These are phyloP conservation scores for Ceratocystis ficicola DNA, from an alignment of 2,329 filamentous ascomycete genomes.

Conservation along the genomic window DNA sequence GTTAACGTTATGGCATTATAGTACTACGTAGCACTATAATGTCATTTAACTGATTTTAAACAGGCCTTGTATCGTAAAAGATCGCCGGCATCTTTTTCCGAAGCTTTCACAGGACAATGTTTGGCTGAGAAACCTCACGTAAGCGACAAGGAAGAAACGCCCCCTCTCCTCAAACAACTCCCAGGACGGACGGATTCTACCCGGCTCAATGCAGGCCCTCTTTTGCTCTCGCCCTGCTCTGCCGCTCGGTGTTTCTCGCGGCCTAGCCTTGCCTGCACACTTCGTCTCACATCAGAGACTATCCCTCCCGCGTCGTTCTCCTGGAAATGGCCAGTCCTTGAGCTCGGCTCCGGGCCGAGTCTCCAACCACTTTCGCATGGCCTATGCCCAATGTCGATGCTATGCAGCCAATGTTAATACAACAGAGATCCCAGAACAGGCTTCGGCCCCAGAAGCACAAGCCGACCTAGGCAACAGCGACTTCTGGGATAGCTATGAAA, in stretches of 20 bases:
- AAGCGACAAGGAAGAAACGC: neutral
- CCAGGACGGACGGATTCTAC: too few relatives aligned
- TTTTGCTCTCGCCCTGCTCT: neutral
- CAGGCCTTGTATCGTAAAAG: too few relatives aligned
- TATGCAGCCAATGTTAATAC: neutral
- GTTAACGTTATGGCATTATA: too few relatives aligned
- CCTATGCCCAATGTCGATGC: constrained; percentile 2
- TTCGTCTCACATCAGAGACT: neutral
- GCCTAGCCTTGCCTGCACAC: constrained; percentile 12
- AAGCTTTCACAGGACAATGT: neutral
- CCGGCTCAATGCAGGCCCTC: constrained; percentile 4
- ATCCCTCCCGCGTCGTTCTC: neutral
- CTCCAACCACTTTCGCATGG: neutral
- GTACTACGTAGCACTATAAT: too few relatives aligned
- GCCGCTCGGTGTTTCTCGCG: constrained; percentile 8
- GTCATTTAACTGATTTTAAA: too few relatives aligned
- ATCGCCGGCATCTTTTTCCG: neutral
- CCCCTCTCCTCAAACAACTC: neutral
- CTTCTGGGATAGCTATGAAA: constrained; percentile 14
- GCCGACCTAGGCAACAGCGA: neutral
- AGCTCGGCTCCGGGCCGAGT: neutral
- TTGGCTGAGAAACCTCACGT: neutral
- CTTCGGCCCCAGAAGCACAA: neutral
- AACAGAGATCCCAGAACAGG: too few relatives aligned
- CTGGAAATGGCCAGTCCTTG: neutral